Conservation (phyloP, 805 yeast species). For the Saturnispora dispora region DNA sequence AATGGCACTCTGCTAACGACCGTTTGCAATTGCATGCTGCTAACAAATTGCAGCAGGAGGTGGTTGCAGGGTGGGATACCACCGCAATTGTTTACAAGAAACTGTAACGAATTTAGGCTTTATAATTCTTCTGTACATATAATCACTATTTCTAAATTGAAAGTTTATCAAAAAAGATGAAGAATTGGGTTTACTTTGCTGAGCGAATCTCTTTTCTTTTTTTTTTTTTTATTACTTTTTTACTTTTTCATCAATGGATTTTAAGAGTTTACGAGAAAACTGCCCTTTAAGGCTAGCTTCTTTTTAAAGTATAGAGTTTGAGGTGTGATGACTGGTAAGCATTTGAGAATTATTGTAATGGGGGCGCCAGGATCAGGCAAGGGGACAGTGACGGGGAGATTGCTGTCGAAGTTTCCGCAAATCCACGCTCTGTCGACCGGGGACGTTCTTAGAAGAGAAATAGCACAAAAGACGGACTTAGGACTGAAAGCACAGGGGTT, state of each 20-base stretch:
- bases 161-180: background rate
- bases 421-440: constrained; percentile 71
- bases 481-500: constrained; percentile 48
- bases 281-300: background rate
- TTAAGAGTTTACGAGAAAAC: background rate
- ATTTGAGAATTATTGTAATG: constrained; percentile 60
- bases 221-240: background rate
- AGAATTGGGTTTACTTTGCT: background rate
- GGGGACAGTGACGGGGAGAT: constrained; percentile 74
- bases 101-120: background rate
- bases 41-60: constrained; percentile 2
- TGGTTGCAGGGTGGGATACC: constrained; percentile 7
- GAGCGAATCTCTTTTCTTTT: background rate
- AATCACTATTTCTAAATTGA: background rate
- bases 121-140: background rate
- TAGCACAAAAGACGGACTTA: constrained; percentile 40
- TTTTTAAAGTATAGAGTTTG: background rate
- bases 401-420: constrained; percentile 43
- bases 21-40: background rate
- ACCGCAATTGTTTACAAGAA: constrained; percentile 7
- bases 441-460: constrained; percentile 66
- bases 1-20: background rate
- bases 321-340: constrained; percentile 20
- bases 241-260: too few relatives aligned
- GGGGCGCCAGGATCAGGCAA: constrained; percentile 98